Evolutionary conservation across 371 early-diverging fungal species (phyloP), one percentile per base, ranked within the genome.

Genomic region (Rhizopus sp.): DNA sequence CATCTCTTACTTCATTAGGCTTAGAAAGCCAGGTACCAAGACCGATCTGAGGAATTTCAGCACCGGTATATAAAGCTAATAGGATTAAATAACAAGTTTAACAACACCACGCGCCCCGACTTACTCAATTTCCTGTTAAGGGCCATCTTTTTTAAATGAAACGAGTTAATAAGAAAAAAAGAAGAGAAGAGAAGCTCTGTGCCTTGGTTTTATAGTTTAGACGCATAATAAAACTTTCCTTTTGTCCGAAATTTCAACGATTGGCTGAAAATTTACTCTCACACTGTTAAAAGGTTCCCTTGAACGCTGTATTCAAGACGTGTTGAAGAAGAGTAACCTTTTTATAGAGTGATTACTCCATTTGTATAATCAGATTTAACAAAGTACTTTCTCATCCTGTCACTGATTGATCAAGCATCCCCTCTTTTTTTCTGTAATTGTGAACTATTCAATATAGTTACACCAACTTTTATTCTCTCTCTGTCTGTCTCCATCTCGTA

Each of bases 21-120:
- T 83, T 73, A 35, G 82, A 73, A 51, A 82, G 72, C 83, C 84
- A 85, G 34, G 88, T 86, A 59, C 86, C 83, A 34, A 84, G 69
- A 40, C 84, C 81, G 39, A 68, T 54, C 8, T 72, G 60, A 50
- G 82, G 82, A 49, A 84, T 69, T 64, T 69, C 59, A 55, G 75
- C 74, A 34, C 84, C 84, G 48, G 78, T 84, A 66, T 83, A 70
- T 59, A 84, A 78, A 53, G 66, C 79, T 67, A 63, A 12, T n/a
- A 42, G n/a, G 5, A 13, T 13, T 10, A 7, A 32, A 31, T 39
- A 45, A 8, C 30, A 45, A 12, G 30, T 46, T 46, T 10, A n/a
- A 17, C 32, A 16, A 15, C 2, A 17, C 4, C 6, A 30, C 31
- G 47, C 23, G 23, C 23, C 23, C 2, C 23, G 51, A 42, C 59